Conservation (phyloP, 352 stramenopile species). For the Phytopythium kandeliae region DNA sequence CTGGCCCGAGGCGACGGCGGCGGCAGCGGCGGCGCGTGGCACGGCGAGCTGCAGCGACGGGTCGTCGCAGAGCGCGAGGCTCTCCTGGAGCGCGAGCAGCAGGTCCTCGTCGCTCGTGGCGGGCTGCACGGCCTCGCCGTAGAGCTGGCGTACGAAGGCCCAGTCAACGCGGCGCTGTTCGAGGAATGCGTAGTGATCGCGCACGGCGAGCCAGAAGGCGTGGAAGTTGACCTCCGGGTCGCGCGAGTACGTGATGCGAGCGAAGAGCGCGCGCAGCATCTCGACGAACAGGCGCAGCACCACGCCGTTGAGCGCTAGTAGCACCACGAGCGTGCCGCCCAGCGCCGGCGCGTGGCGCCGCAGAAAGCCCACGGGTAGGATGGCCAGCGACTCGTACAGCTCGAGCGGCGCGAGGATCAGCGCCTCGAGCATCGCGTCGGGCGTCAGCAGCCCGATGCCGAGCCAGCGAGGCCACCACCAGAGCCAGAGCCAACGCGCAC, state of each 20-base stretch:
- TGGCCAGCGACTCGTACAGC: slow-evolving; percentile 69
- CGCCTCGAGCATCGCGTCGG: slow-evolving; percentile 42
- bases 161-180: slow-evolving; percentile 47
- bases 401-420: slow-evolving; percentile 63
- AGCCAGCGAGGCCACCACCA: slow-evolving; percentile 9
- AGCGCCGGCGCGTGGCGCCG: slow-evolving; percentile 68
- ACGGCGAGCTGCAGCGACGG: slow-evolving; percentile 39
- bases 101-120: slow-evolving; percentile 74
- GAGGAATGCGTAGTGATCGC: slow-evolving; percentile 63
- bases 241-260: slow-evolving; percentile 54
- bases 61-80: slow-evolving; percentile 65
- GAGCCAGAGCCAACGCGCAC: background rate
- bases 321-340: slow-evolving; percentile 67
- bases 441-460: slow-evolving; percentile 25
- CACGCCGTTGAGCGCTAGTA: slow-evolving; percentile 73
- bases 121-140: slow-evolving; percentile 51
- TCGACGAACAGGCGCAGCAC: slow-evolving; percentile 64
- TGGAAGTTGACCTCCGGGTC: slow-evolving; percentile 69
- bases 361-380: slow-evolving; percentile 70
- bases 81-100: slow-evolving; percentile 74
- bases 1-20: no score
- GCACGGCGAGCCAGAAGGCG: slow-evolving; percentile 66
- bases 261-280: slow-evolving; percentile 55
- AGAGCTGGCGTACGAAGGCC: slow-evolving; percentile 64
- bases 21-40: slow-evolving; percentile 14